phyloP scores from a whole-genome alignment of 768 basidiomycete genomes.

The Cyclocybe cylindracea region DNA sequence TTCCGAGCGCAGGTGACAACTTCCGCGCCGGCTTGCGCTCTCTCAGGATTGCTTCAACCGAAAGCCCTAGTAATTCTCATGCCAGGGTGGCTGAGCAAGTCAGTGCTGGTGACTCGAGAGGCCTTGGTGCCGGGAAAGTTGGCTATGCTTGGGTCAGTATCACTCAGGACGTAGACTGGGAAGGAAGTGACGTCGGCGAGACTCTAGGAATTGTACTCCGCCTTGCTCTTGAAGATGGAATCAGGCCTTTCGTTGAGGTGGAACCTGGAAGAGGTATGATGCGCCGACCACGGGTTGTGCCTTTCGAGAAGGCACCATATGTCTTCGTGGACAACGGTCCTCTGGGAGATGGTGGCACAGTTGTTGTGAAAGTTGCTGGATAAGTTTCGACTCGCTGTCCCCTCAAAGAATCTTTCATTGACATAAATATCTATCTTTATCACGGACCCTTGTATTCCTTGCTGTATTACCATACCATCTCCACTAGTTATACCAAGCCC shows the following conservation, averaged over 20 bases:
- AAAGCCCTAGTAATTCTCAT: slow-evolving; percentile 9
- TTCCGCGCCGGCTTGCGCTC: slow-evolving; percentile 74
- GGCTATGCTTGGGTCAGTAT: slow-evolving; percentile 84
- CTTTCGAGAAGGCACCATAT: slow-evolving; percentile 56
- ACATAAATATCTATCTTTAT: too few species aligned
- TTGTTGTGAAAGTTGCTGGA: slow-evolving; percentile 44
- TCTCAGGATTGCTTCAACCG: slow-evolving; percentile 36
- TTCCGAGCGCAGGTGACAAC: slow-evolving; percentile 73
- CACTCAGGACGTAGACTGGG: slow-evolving; percentile 81
- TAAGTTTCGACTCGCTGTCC: slow-evolving; percentile 8
- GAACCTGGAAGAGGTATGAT: slow-evolving; percentile 10
- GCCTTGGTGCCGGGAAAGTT: slow-evolving; percentile 36
- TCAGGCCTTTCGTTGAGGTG: slow-evolving; percentile 49
- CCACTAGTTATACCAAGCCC: too few species aligned
- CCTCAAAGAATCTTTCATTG: too few species aligned
- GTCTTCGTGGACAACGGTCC: slow-evolving; percentile 45
- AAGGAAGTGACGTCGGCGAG: slow-evolving; percentile 71
- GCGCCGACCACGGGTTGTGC: slow-evolving; percentile 35
- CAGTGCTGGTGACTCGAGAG: too few species aligned
- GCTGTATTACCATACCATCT: too few species aligned
- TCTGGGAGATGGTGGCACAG: slow-evolving; percentile 42
- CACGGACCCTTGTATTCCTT: too few species aligned
- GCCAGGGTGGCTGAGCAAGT: too few species aligned
- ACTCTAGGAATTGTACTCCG: slow-evolving; percentile 42
- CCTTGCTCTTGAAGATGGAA: slow-evolving; percentile 40